Base-by-base conservation (phyloP, 768 basidiomycete species). In the Leccinum imitatum region DNA sequence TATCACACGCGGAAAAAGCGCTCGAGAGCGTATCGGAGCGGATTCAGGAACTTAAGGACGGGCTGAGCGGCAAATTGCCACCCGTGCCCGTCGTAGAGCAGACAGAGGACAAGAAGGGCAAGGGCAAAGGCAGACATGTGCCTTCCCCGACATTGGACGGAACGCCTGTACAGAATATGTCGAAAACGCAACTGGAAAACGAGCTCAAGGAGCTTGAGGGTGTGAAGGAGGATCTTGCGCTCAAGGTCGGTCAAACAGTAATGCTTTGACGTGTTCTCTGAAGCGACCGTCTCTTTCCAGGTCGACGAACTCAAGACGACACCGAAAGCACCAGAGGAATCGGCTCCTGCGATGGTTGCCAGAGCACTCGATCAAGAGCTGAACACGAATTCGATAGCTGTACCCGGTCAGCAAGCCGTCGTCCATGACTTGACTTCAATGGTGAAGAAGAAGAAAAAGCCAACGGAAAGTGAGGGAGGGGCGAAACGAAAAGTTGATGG, bases 231-330 rank as follows among this genome's bases (percentile, higher is more conserved):
- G 95, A 98, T 71, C 76, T 98, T 25, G 88, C 89, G 2, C 74
- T 90, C 53, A 98, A 97, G 87, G 93, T 87, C 41, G 33, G 73
- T 30, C 46, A 1, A 44, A 19, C 19, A 6, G 50, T 35, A 4
- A 5, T 19, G 10, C 17, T 50, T n/a, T 23, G 60, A 27, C 50
- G 37, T 30, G 31, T 21, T 25, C 21, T 53, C 14, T 35, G 51
- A 46, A 3, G 8, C 53, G n/a, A 64, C 31, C 14, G n/a, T n/a
- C 10, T 27, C 14, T 9, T 14, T 27, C 23, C 61, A 95, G 93
- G 87, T 98, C 17, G 95, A 97, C 55, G 95, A 98, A 67, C 79
- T 97, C 33, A 95, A 92, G 75, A 85, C 86, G 5, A 81, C 87
- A 6, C 94, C 94, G 0, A 85, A 83, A 53, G 83, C 91, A 15